Evolutionary conservation across 2,329 filamentous ascomycete genomes (phyloP), one percentile per base, ranked within the genome.

Genomic region (Plenodomus tracheiphilus): DNA sequence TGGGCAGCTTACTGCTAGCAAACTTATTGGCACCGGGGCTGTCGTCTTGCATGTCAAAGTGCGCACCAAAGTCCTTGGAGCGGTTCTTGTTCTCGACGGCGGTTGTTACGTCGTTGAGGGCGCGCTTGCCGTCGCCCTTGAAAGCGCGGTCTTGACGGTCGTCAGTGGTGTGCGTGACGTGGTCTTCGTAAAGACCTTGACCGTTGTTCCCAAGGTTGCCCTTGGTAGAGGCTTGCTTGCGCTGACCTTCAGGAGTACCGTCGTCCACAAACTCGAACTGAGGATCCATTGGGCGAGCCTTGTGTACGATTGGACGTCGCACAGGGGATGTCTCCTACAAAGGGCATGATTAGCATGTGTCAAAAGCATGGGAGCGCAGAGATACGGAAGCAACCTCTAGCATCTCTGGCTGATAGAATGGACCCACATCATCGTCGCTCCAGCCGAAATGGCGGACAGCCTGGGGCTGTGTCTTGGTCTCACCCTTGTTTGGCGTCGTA

Each of bases 181-280:
- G 86, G 72, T 93, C 88, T 65, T 90, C 81, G 76, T 96, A 96
- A 38, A 96, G 78, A 21, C 82, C 80, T 37, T 87, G 76, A 6
- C 86, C 86, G 47, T 83, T 84, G 72, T 90, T 91, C 48, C 85
- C 81, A 32, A 74, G 79, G 43, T 78, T 78, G 34, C 75, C 74
- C 57, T 77, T 76, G 32, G 69, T 65, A 19, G 71, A 43, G n/a
- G 51, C 43, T 4, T 62, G 64, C 43, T 63, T 62, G 37, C 76
- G 74, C 46, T 80, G 77, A 7, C 76, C 79, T 15, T 78, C 75
- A 41, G 83, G 82, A 28, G 81, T 81, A 41, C 83, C 85, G 47
- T 92, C 86, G 67, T 97, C 92, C 45, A 83, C 79, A 63, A 97
- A 82, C 53, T 94, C 85, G 66, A 96, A 97, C 72, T 97, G 91